Conservation (phyloP, 805 yeast genomes). For the Candida ulmi region DNA sequence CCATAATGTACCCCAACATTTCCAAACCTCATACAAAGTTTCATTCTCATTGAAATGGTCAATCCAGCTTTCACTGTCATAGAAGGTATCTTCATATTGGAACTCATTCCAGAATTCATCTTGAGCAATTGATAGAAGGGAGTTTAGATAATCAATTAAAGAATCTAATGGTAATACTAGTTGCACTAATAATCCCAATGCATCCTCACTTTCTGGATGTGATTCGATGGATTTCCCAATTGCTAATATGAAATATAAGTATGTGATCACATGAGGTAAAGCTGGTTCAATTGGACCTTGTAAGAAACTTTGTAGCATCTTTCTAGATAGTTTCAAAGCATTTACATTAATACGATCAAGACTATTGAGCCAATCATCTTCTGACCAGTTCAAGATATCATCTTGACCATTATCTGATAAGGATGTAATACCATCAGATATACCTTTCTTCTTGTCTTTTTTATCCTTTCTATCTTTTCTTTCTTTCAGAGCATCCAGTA, state of each 20-base stretch:
- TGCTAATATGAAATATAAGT: conserved; percentile 68
- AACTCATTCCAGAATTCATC: conserved; percentile 9
- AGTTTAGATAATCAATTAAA: conserved; percentile 57
- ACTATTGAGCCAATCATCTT: conserved; percentile 49
- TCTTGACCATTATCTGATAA: not conserved
- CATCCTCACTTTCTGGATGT: conserved; percentile 38
- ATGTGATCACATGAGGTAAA: conserved; percentile 68
- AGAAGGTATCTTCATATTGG: conserved; percentile 14
- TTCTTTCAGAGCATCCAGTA: conserved; percentile 68
- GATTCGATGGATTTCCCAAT: conserved; percentile 49
- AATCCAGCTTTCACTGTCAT: conserved; percentile 25
- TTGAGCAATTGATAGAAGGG: conserved; percentile 36
- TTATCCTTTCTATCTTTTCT: conserved; percentile 68
- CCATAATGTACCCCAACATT: conserved; percentile 83
- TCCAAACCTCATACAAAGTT: conserved; percentile 71
- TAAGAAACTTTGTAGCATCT: conserved; percentile 60
- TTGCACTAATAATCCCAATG: conserved; percentile 46
- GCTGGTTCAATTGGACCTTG: conserved; percentile 64
- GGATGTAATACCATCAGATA: not conserved
- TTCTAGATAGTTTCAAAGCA: conserved; percentile 61
- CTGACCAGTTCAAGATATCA: conserved; percentile 4
- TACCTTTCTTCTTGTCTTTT: conserved; percentile 36
- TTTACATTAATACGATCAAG: conserved; percentile 54
- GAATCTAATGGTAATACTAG: conserved; percentile 67
- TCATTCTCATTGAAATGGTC: conserved; percentile 53